Percentiles rank a stretch among this genome's conserved stretches.
Evolutionary conservation across 345 rosid genomes (phyloP).

Genomic region (Arabis hirsuta): DNA sequence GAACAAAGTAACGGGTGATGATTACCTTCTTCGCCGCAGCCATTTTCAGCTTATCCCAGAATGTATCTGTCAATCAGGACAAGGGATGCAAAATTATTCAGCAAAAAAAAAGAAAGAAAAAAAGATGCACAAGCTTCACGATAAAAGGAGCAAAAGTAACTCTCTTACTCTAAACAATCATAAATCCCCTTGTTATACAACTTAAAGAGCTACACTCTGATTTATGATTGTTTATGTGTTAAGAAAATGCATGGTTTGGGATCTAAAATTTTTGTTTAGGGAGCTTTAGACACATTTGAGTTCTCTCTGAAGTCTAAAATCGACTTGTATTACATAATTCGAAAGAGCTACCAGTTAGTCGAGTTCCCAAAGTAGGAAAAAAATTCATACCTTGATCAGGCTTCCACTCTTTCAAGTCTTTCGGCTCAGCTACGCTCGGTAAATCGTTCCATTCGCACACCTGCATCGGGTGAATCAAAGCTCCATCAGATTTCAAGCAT

Average conservation of each 20-base stretch:
- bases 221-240: neutral
- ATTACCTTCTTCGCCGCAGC: constrained; percentile 73
- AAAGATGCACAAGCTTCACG: neutral
- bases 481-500: constrained; percentile 29
- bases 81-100: neutral
- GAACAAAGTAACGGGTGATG: constrained; percentile 7
- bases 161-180: neutral
- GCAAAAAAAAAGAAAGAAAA: neutral
- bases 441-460: constrained; percentile 60
- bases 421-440: constrained; percentile 45
- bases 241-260: neutral
- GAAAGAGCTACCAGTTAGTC: no score
- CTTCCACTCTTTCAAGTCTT: constrained; percentile 38
- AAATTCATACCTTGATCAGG: constrained; percentile 46
- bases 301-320: no score
- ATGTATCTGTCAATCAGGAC: constrained; percentile 54
- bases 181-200: neutral
- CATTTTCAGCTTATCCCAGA: constrained; percentile 78
- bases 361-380: no score
- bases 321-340: no score
- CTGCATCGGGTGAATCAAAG: constrained; percentile 38
- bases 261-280: no score
- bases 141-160: neutral
- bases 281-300: no score
- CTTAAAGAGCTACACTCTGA: constrained; percentile 6